phyloP scores from a whole-genome alignment of 2,329 filamentous ascomycete genomes.

The Didymella arachidicola region DNA sequence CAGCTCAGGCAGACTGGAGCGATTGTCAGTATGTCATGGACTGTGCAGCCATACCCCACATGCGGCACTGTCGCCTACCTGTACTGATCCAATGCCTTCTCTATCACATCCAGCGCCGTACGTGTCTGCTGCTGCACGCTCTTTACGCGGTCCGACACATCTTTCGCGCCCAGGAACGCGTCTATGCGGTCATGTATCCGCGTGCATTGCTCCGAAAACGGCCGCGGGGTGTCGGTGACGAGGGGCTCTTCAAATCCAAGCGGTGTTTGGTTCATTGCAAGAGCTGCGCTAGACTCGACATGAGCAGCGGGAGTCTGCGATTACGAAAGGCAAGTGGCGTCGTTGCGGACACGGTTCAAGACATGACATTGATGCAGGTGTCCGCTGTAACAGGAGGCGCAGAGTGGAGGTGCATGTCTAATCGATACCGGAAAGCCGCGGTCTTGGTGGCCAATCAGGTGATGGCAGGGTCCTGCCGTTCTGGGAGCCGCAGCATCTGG shows the following conservation, averaged over 20 bases:
- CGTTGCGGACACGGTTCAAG: slow-evolving; percentile 31
- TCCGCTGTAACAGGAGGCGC: slow-evolving; percentile 25
- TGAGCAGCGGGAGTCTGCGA: slow-evolving; percentile 35
- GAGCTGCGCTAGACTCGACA: slow-evolving; percentile 44
- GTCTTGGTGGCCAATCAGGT: slow-evolving; percentile 17
- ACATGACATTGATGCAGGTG: slow-evolving; percentile 34
- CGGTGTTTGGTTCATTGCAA: slow-evolving; percentile 47
- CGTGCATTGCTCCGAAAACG: slow-evolving; percentile 55
- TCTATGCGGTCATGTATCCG: slow-evolving; percentile 67
- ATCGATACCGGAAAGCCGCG: slow-evolving; percentile 17
- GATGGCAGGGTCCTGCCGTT: slow-evolving; percentile 9
- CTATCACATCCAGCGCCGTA: slow-evolving; percentile 75
- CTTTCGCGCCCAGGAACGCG: slow-evolving; percentile 69
- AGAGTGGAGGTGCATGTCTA: slow-evolving; percentile 28
- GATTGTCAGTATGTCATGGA: slow-evolving; percentile 27
- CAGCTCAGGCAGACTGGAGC: slow-evolving; percentile 73
- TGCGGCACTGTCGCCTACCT: slow-evolving; percentile 60
- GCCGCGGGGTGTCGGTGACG: slow-evolving; percentile 56
- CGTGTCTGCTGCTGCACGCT: slow-evolving; percentile 78
- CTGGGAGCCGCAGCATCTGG: slow-evolving; percentile 3
- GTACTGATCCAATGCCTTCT: slow-evolving; percentile 77
- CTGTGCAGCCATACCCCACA: slow-evolving; percentile 9
- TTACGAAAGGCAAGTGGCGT: slow-evolving; percentile 27
- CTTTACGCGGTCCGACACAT: slow-evolving; percentile 64
- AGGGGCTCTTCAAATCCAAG: slow-evolving; percentile 45